These are phyloP conservation scores for Funneliformis geosporum DNA, from an alignment of 192 early-diverging fungal species.

Conservation along the genomic window DNA sequence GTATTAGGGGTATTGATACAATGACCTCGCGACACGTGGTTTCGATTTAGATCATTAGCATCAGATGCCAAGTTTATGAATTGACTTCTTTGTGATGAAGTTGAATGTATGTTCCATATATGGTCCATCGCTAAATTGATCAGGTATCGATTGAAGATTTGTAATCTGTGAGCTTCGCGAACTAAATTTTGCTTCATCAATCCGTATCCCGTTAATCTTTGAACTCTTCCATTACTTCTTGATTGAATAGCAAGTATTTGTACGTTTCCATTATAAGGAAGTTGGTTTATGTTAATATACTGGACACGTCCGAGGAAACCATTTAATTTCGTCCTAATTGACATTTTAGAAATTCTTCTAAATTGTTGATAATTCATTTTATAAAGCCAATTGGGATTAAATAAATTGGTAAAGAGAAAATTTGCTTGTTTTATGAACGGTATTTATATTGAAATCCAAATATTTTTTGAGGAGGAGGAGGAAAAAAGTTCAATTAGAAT, in stretches of 20 bases:
- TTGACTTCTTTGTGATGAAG: background rate
- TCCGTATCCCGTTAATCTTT: background rate
- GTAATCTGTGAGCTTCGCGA: background rate
- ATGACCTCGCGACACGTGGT: too few relatives aligned
- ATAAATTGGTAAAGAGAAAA: too few relatives aligned
- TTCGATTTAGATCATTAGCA: background rate
- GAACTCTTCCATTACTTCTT: background rate
- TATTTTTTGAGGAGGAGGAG: too few relatives aligned
- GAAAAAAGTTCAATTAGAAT: too few relatives aligned
- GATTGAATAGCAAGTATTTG: background rate
- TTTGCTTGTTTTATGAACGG: too few relatives aligned
- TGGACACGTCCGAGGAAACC: background rate
- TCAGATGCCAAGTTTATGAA: background rate
- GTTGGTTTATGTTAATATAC: background rate
- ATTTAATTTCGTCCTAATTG: background rate
- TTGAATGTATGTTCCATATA: background rate
- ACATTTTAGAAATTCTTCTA: background rate
- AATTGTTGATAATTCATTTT: too few relatives aligned
- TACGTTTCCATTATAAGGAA: background rate
- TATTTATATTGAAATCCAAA: too few relatives aligned
- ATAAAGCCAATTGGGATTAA: too few relatives aligned
- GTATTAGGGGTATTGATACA: too few relatives aligned
- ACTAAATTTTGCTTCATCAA: background rate
- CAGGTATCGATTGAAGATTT: background rate
- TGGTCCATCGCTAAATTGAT: background rate